These are phyloP conservation scores for Adiantum capillusveneris DNA, from an alignment of 75 land plant species.

Conservation along the genomic window DNA sequence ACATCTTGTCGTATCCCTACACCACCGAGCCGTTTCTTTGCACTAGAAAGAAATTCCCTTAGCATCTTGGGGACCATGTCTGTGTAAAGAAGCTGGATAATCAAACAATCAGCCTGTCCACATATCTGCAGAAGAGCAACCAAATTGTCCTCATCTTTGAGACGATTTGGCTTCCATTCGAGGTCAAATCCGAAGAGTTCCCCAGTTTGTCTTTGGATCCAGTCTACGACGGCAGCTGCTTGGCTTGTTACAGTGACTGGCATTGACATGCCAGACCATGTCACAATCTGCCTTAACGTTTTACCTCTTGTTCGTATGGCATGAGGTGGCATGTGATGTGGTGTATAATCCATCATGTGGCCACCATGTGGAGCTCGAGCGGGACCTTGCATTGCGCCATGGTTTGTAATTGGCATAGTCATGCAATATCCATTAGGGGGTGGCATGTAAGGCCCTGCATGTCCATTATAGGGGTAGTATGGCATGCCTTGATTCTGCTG, in stretches of 20 bases:
- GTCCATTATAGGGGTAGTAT: too few species aligned
- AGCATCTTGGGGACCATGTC: slow-evolving; percentile 33
- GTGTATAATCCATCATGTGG: too few species aligned
- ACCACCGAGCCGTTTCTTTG: slow-evolving; percentile 42
- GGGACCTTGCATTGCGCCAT: too few species aligned
- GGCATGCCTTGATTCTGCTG: too few species aligned
- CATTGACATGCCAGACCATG: background rate
- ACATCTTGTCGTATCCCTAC: slow-evolving; percentile 48
- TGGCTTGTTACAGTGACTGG: slow-evolving; percentile 23
- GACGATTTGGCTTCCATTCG: slow-evolving; percentile 61
- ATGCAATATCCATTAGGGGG: too few species aligned
- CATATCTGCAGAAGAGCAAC: slow-evolving; percentile 64
- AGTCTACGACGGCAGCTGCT: slow-evolving; percentile 19
- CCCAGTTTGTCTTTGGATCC: slow-evolving; percentile 21
- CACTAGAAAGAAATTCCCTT: slow-evolving; percentile 31
- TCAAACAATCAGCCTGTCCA: slow-evolving; percentile 49
- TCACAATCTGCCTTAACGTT: too few species aligned
- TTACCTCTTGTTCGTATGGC: too few species aligned
- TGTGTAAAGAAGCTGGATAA: slow-evolving; percentile 47
- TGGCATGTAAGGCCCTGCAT: too few species aligned
- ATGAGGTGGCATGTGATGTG: too few species aligned
- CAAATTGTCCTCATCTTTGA: slow-evolving; percentile 22
- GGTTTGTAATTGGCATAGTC: too few species aligned
- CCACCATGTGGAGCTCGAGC: too few species aligned
- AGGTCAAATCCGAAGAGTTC: slow-evolving; percentile 55